phyloP scores from a whole-genome alignment of 768 basidiomycete species.

The Suillus cothurnatus region DNA sequence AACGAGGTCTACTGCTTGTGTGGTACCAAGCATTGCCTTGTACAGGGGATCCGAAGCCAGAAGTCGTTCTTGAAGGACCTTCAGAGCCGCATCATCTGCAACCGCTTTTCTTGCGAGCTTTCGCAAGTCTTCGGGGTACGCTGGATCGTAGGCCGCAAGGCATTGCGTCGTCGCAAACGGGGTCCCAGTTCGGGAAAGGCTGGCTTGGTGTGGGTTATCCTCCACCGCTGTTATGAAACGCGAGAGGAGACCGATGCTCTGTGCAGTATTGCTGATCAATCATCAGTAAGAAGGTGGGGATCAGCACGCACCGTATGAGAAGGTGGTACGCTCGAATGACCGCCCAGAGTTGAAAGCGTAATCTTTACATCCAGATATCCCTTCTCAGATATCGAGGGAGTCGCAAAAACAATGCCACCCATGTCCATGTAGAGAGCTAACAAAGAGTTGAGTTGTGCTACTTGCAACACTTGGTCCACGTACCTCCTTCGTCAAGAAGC shows the following conservation, averaged over 20 bases:
- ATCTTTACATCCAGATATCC: constrained; percentile 66
- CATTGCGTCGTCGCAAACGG: constrained; percentile 49
- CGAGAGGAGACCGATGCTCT: constrained; percentile 80
- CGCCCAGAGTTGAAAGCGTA: constrained; percentile 65
- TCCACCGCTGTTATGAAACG: constrained; percentile 66
- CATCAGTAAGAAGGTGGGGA: background rate
- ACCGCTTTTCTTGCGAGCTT: constrained; percentile 46
- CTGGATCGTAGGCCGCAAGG: constrained; percentile 57
- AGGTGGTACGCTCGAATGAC: constrained; percentile 83
- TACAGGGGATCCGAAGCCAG: constrained; percentile 28
- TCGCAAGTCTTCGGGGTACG: constrained; percentile 48
- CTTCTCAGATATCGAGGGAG: constrained; percentile 69
- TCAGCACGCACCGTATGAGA: constrained; percentile 59
- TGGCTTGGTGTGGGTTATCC: constrained; percentile 50
- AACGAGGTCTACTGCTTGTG: constrained; percentile 73
- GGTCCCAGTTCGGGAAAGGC: constrained; percentile 41
- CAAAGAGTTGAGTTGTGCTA: background rate
- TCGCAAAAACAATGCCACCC: constrained; percentile 43
- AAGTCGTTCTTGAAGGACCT: constrained; percentile 43
- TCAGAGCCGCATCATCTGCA: constrained; percentile 51
- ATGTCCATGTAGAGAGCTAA: constrained; percentile 8
- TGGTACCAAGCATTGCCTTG: constrained; percentile 58
- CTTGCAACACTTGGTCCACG: constrained; percentile 15
- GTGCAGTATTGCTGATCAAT: background rate
- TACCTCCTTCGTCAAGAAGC: constrained; percentile 85